phyloP scores from a whole-genome alignment of 257 asterid genomes.

The Paulownia fortunei region DNA sequence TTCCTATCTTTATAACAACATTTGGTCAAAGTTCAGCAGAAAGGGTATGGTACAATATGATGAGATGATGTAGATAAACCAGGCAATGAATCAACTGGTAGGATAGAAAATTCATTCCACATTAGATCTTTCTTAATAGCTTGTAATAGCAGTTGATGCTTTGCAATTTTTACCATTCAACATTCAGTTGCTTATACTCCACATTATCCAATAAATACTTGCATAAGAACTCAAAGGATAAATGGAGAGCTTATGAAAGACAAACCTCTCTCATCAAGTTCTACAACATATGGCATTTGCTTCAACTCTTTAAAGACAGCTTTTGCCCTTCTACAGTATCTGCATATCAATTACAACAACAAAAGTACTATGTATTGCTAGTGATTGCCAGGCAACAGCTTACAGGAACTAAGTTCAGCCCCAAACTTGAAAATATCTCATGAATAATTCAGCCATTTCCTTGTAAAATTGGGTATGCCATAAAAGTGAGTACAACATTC shows the following conservation, averaged over 20 bases:
- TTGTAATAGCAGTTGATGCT: not conserved
- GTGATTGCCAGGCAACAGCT: no score
- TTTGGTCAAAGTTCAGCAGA: not conserved
- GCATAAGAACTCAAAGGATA: not conserved
- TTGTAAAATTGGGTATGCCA: not conserved
- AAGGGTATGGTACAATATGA: not conserved
- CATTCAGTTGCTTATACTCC: not conserved
- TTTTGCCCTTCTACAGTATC: conserved; percentile 95
- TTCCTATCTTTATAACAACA: not conserved
- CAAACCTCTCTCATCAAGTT: conserved; percentile 59
- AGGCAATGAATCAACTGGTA: not conserved
- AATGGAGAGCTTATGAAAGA: conserved; percentile 10
- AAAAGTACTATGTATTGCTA: no score
- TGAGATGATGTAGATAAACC: no score
- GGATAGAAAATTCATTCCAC: not conserved
- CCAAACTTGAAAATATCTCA: no score
- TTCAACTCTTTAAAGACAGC: conserved; percentile 79
- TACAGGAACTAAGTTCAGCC: not conserved
- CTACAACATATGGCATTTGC: conserved; percentile 44
- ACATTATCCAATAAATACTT: not conserved
- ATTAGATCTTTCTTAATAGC: not conserved
- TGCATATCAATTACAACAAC: conserved; percentile 37
- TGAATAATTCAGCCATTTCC: not conserved
- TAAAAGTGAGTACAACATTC: not conserved
- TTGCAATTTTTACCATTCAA: not conserved